Conservation (phyloP, 1,284 basidiomycete species). For the Rhodotorula sp. region DNA sequence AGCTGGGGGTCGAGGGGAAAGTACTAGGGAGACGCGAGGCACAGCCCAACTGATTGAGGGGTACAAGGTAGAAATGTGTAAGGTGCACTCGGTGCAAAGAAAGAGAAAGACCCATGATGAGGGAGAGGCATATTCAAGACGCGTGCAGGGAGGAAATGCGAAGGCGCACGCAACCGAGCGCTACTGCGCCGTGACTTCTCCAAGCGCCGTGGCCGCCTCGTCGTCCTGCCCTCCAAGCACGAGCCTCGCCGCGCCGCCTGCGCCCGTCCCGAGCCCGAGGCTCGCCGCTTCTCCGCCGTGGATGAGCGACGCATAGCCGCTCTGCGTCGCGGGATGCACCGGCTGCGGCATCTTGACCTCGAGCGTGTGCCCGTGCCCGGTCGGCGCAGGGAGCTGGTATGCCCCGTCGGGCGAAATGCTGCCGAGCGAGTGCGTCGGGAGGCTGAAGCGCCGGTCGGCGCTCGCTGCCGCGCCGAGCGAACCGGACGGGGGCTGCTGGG, state of each 20-base stretch:
- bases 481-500: not conserved
- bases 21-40: too few species aligned
- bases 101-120: too few species aligned
- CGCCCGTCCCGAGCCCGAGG: not conserved
- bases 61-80: too few species aligned
- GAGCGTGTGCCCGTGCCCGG: not conserved
- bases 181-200: not conserved
- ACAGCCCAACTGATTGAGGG: too few species aligned
- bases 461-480: not conserved
- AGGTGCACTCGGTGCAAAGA: too few species aligned
- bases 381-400: not conserved
- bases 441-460: not conserved
- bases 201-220: not conserved
- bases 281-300: not conserved
- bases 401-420: not conserved
- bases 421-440: not conserved
- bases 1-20: too few species aligned
- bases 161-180: too few species aligned
- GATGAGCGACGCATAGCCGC: constrained; percentile 1
- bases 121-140: too few species aligned
- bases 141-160: too few species aligned
- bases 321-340: constrained; percentile 9
- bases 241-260: not conserved
- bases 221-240: not conserved
- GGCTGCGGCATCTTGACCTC: constrained; percentile 35